Evolutionary conservation across 83 land plant species (phyloP).

Genomic region (Picea abies): DNA sequence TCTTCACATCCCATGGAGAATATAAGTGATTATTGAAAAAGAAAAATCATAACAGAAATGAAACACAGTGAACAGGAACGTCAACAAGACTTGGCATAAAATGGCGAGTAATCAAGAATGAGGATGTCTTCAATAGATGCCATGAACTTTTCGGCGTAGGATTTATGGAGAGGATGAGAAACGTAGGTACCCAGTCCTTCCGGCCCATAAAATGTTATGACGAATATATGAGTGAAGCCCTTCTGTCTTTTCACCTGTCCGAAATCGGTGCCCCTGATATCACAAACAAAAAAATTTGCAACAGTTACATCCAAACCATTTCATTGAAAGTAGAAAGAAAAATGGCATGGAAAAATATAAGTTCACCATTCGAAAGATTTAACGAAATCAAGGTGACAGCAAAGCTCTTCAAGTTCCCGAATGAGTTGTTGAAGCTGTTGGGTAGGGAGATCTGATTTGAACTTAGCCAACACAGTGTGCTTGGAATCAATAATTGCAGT

Average conservation of each 20-base stretch:
- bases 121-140: not conserved
- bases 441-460: slow-evolving; percentile 4
- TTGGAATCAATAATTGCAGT: not conserved
- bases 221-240: slow-evolving; percentile 7
- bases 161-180: slow-evolving; percentile 6
- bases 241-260: slow-evolving; percentile 9
- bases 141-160: slow-evolving; percentile 1
- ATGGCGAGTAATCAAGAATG: not conserved
- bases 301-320: too few species aligned
- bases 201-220: not conserved
- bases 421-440: not conserved
- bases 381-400: not conserved
- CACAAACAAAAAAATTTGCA: too few species aligned
- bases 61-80: too few species aligned
- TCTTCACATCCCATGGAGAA: too few species aligned
- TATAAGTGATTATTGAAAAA: too few species aligned
- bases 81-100: not conserved
- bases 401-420: slow-evolving; percentile 3
- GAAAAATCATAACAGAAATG: too few species aligned
- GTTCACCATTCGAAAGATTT: slow-evolving; percentile 12
- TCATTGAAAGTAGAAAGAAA: too few species aligned
- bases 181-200: not conserved
- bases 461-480: slow-evolving; percentile 5
- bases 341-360: too few species aligned
- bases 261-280: not conserved